Evolutionary conservation across 1,284 basidiomycete genomes (phyloP).

Genomic region (Salmacisia buchloeana): DNA sequence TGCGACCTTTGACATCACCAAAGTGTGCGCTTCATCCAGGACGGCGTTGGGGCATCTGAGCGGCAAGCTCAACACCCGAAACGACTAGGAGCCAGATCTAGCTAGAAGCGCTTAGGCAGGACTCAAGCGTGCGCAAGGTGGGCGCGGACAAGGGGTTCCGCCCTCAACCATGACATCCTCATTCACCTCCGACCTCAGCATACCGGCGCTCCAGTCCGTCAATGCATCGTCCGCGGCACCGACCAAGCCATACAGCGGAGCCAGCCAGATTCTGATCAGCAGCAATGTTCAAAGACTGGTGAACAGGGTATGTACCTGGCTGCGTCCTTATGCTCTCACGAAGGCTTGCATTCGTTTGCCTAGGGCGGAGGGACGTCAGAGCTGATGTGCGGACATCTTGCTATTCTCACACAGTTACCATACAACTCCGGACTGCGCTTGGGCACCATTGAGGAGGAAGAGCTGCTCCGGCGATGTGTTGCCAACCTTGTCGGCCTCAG

Average conservation of each 20-base stretch:
- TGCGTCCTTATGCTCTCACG: neutral
- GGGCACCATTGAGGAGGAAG: slow-evolving; percentile 34
- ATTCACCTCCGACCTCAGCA: slow-evolving; percentile 5
- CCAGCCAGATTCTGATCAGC: slow-evolving; percentile 32
- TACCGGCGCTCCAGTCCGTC: neutral
- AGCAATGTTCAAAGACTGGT: slow-evolving; percentile 41
- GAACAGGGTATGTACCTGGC: slow-evolving; percentile 23
- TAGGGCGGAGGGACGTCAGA: neutral
- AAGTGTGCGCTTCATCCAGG: too few relatives aligned
- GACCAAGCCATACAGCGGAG: slow-evolving; percentile 6
- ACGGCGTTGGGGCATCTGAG: too few relatives aligned
- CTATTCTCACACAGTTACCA: slow-evolving; percentile 21
- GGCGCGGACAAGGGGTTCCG: too few relatives aligned
- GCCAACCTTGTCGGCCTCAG: slow-evolving; percentile 39
- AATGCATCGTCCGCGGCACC: neutral
- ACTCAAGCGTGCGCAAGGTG: too few relatives aligned
- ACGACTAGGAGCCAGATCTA: too few relatives aligned
- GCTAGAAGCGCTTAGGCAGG: too few relatives aligned
- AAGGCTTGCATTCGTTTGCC: neutral
- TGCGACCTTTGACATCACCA: too few relatives aligned
- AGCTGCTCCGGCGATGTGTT: slow-evolving; percentile 34
- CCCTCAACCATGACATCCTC: slow-evolving; percentile 5
- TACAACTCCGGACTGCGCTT: slow-evolving; percentile 37
- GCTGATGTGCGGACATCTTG: neutral
- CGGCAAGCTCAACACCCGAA: too few relatives aligned